A percentile compares a stretch with the other conserved stretches of the same genome.
phyloP scores from a whole-genome alignment of 2,329 filamentous ascomycete genomes.

The Fusarium haematococcum region DNA sequence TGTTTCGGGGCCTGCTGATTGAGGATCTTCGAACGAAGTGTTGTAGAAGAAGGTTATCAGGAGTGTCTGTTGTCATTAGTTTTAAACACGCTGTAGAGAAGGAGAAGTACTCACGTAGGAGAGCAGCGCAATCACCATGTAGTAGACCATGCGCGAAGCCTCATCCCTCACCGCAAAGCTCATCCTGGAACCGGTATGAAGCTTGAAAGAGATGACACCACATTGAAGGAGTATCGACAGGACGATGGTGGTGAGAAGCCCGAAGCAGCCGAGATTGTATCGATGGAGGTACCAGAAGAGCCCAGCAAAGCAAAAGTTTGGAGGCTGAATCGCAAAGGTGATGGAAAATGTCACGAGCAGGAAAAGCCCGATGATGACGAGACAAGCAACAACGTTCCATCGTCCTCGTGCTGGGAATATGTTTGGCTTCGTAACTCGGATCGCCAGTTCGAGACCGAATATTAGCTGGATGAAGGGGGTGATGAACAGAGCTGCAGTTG shows the following conservation, averaged over 20 bases:
- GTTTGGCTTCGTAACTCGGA: constrained; percentile 64
- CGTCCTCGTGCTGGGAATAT: constrained; percentile 70
- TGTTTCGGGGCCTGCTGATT: constrained; percentile 52
- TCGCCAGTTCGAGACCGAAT: constrained; percentile 71
- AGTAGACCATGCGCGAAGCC: constrained; percentile 78
- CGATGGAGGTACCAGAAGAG: constrained; percentile 75
- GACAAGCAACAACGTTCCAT: constrained; percentile 70
- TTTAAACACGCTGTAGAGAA: neutral
- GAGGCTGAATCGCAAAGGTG: constrained; percentile 65
- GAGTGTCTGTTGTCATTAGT: constrained; percentile 61
- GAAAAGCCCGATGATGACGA: constrained; percentile 62
- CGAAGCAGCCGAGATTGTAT: constrained; percentile 70
- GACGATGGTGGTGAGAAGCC: constrained; percentile 64
- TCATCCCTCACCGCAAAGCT: constrained; percentile 70
- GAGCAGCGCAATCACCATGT: constrained; percentile 67
- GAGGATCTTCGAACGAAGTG: constrained; percentile 59
- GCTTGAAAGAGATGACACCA: constrained; percentile 66
- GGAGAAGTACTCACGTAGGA: constrained; percentile 63
- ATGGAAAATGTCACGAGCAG: constrained; percentile 69
- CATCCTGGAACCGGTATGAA: constrained; percentile 66
- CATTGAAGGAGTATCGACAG: constrained; percentile 62
- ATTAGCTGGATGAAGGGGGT: constrained; percentile 74
- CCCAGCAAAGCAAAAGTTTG: constrained; percentile 73
- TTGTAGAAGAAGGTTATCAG: constrained; percentile 74
- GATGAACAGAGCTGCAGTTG: constrained; percentile 67